Conservation (phyloP, 2,329 filamentous ascomycete species). For the Zasmidium cellare region DNA sequence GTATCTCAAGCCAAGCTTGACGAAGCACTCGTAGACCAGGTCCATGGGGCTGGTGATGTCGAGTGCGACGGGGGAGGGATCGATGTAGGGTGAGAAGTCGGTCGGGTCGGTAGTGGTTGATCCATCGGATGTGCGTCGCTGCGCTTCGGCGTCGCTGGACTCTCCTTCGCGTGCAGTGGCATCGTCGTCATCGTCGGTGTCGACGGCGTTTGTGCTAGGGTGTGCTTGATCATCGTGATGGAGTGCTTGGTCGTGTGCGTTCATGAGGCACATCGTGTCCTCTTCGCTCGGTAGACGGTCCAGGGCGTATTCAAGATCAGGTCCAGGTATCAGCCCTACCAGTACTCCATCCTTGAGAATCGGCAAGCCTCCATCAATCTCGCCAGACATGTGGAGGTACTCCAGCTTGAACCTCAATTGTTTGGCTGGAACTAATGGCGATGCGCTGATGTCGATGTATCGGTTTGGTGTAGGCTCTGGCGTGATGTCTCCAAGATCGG, state of each 20-base stretch:
- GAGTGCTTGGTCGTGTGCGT: constrained; percentile 56
- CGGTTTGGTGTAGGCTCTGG: constrained; percentile 72
- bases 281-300: constrained; percentile 76
- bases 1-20: constrained; percentile 88
- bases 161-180: constrained; percentile 12
- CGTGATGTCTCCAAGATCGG: constrained; percentile 83
- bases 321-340: constrained; percentile 88
- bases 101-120: constrained; percentile 58
- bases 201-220: constrained; percentile 7
- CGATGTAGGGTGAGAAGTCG: constrained; percentile 89
- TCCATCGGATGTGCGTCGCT: background rate
- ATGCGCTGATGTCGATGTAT: constrained; percentile 84
- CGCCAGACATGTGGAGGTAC: constrained; percentile 77
- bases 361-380: constrained; percentile 88
- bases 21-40: constrained; percentile 93
- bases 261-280: constrained; percentile 79
- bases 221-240: constrained; percentile 23
- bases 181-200: constrained; percentile 5
- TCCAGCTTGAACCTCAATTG: constrained; percentile 80
- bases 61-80: constrained; percentile 82
- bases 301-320: constrained; percentile 88
- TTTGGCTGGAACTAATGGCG: constrained; percentile 74
- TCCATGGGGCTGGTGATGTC: constrained; percentile 92
- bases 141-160: constrained; percentile 7
- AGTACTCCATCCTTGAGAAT: constrained; percentile 77